A percentile compares a stretch with the other conserved stretches of the same genome.
Evolutionary conservation across 768 basidiomycete species (phyloP).

Genomic region (Rhodotorula diobovata): DNA sequence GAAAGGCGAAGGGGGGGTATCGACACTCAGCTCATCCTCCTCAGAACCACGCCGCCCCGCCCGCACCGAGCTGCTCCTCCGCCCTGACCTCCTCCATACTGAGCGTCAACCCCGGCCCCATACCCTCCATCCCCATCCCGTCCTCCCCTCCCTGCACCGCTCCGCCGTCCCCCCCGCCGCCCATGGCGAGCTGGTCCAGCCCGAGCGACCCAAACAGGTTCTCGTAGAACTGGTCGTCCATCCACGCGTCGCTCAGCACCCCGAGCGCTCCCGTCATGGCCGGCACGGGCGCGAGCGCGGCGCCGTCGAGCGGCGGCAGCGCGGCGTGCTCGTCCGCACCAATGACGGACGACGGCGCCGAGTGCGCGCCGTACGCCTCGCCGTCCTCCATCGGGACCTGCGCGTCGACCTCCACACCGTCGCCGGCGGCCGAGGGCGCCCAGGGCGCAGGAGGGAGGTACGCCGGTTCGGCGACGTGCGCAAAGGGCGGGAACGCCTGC

Average conservation of each 20-base stretch:
- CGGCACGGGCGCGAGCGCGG: too few species aligned
- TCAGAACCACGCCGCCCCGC: not conserved
- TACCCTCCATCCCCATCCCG: slow-evolving; percentile 9
- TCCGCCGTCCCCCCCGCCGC: not conserved
- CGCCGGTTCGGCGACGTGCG: not conserved
- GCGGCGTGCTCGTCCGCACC: not conserved
- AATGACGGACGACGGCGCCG: too few species aligned
- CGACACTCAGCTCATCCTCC: not conserved
- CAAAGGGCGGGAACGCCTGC: not conserved
- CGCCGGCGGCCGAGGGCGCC: too few species aligned
- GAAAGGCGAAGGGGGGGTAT: not conserved
- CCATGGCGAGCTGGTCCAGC: too few species aligned
- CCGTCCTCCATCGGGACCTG: too few species aligned
- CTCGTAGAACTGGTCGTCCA: slow-evolving; percentile 23
- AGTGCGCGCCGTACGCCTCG: too few species aligned
- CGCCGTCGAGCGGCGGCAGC: not conserved
- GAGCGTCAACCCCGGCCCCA: not conserved
- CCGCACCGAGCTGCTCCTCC: not conserved
- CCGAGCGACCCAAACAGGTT: slow-evolving; percentile 26
- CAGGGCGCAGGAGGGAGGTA: not conserved
- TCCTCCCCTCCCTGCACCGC: not conserved
- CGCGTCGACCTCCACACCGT: too few species aligned
- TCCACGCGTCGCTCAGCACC: slow-evolving; percentile 7
- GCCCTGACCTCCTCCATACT: not conserved
- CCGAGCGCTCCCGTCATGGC: not conserved